These are phyloP conservation scores for Stemphylium beticola DNA, from an alignment of 2,329 filamentous ascomycete genomes.

Conservation along the genomic window DNA sequence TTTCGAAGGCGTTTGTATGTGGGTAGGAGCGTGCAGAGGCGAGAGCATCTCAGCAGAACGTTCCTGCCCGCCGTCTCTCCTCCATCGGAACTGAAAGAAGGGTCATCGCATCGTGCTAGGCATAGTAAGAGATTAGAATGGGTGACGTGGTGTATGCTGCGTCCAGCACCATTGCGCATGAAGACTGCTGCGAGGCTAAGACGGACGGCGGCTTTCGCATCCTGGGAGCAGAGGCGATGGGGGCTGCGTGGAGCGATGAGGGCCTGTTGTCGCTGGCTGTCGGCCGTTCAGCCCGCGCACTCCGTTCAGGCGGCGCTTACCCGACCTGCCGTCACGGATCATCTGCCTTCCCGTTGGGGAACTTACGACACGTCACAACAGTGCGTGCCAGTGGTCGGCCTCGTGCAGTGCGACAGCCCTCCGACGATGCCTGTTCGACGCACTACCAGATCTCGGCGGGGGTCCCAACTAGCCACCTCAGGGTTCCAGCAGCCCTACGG, in stretches of 20 bases:
- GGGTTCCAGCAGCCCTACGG: slow-evolving; percentile 3
- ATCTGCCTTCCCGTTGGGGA: neutral
- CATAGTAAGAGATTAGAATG: neutral
- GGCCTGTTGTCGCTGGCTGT: slow-evolving; percentile 32
- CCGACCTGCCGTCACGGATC: neutral
- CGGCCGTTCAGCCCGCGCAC: neutral
- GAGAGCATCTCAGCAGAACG: neutral
- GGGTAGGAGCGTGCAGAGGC: neutral
- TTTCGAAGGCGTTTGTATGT: neutral
- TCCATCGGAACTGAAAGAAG: neutral
- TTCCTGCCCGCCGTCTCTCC: neutral
- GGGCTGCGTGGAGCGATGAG: slow-evolving; percentile 29
- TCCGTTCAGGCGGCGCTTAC: neutral
- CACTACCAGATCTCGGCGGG: slow-evolving; percentile 7
- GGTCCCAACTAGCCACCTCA: slow-evolving; percentile 5
- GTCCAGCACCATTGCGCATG: slow-evolving; percentile 2
- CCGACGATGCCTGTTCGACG: slow-evolving; percentile 12
- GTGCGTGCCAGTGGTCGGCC: neutral
- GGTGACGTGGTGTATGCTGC: neutral
- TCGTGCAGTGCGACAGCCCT: slow-evolving; percentile 4
- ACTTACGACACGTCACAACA: neutral
- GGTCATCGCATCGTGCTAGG: neutral
- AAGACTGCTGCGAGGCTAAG: slow-evolving; percentile 5
- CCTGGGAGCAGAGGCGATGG: neutral
- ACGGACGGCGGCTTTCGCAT: no score